Evolutionary conservation across 148 eudicot species (phyloP).

Genomic region (Suaeda aralocaspica): DNA sequence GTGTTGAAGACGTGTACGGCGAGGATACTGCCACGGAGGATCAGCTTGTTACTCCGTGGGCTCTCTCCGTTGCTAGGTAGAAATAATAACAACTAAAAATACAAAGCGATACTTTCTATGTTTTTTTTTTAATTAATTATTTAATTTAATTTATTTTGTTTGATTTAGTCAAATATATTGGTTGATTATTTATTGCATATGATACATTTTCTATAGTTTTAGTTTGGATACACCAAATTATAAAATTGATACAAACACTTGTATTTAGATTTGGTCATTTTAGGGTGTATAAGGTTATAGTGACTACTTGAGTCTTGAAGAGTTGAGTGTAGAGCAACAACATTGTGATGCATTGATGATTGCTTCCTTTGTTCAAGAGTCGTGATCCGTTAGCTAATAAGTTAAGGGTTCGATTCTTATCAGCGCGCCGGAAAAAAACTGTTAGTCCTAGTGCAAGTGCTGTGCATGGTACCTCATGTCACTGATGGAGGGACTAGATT

Average conservation of each 20-base stretch:
- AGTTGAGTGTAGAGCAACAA: no score
- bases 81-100: background rate
- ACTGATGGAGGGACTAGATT: background rate
- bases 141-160: no score
- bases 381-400: no score
- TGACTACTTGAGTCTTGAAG: no score
- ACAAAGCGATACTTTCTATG: conserved; percentile 35
- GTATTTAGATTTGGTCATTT: background rate
- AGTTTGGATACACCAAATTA: background rate
- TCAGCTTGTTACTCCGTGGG: conserved; percentile 79
- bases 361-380: no score
- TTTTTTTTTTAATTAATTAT: no score
- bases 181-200: background rate
- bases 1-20: conserved; percentile 77
- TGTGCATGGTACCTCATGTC: no score
- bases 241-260: no score
- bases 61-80: conserved; percentile 89
- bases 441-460: no score
- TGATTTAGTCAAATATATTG: background rate
- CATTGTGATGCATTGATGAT: no score
- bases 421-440: background rate
- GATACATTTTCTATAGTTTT: background rate
- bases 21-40: conserved; percentile 92
- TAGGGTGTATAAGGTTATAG: no score
- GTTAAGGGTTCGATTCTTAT: background rate